A percentile compares a stretch with the other conserved stretches of the same genome.
Evolutionary conservation across 176 grass and related monocot genomes (phyloP).

Genomic region (Calamus simplicifolius): DNA sequence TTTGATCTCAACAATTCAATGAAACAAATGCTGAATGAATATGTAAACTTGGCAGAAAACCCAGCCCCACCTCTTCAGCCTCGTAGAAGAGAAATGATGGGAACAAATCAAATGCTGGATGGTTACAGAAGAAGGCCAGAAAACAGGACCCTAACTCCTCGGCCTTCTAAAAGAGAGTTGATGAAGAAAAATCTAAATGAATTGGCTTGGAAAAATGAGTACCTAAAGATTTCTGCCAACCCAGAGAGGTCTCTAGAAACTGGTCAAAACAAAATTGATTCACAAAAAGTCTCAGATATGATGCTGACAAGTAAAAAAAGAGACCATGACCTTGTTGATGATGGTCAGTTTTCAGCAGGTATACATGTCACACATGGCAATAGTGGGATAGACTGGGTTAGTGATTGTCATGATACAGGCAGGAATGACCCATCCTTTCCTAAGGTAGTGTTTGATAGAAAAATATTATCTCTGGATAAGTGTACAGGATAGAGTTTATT

Average conservation of each 20-base stretch:
- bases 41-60: conserved; percentile 18
- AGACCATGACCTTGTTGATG: conserved; percentile 33
- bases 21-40: conserved; percentile 17
- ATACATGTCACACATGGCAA: conserved; percentile 13
- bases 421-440: conserved; percentile 13
- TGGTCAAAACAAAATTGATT: conserved; percentile 16
- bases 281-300: conserved; percentile 21
- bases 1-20: conserved; percentile 49
- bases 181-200: conserved; percentile 17
- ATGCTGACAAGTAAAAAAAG: conserved; percentile 33
- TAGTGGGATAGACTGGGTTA: conserved; percentile 3
- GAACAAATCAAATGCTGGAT: conserved; percentile 25
- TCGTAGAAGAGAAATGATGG: conserved; percentile 17
- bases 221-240: conserved; percentile 14
- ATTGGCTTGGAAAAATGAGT: conserved; percentile 27
- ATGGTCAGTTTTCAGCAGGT: conserved; percentile 24
- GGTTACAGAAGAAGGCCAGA: conserved; percentile 20
- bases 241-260: conserved; percentile 2
- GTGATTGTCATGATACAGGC: conserved; percentile 10
- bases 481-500: too few relatives aligned
- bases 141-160: conserved; percentile 28
- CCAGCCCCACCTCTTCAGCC: conserved; percentile 17
- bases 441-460: too few relatives aligned
- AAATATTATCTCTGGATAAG: too few relatives aligned
- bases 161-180: conserved; percentile 18